Base-by-base conservation (phyloP, 805 yeast genomes). In the Lachancea waltii region DNA sequence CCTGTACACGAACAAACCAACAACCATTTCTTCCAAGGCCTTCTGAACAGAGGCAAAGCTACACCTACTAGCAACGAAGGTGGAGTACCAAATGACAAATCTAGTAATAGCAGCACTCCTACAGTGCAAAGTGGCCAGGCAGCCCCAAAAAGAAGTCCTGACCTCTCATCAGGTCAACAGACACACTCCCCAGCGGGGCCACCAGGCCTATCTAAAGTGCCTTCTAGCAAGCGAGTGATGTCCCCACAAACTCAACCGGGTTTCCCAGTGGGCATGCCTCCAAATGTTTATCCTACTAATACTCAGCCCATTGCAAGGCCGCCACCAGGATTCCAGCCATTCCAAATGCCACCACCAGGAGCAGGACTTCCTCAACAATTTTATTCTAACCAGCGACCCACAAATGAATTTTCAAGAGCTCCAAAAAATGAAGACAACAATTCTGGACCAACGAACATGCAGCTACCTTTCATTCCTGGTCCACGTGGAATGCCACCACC, bases 21-120 rank as follows among this genome's bases (percentile, higher is more conserved):
- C 37, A 47, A 44, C 32, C 38, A 49, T n/a, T 58, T 58, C 36
- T 58, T 58, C 42, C 62, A 56, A 40, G 53, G 51, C 15, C 40
- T 58, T 25, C 46, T 58, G 23, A 56, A 53, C 29, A 58, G 50
- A 36, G 56, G 53, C 30, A 57, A 58, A 35, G 17, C 28, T 11
- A n/a, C 30, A 6, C 30, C 38, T 18, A 24, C 22, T 29, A 41
- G 30, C n/a, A 23, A 30, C 11, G 38, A 36, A 15, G 14, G 30
- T 27, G 28, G 15, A 8, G 13, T 14, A 8, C 5, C 33, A 13
- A 23, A 10, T 16, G 21, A 22, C 9, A 22, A 15, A 11, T 4
- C 33, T 6, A 10, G 16, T 25, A 21, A n/a, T 4, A 5, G 31
- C 4, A 18, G 16, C 10, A 7, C 10, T 9, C 9, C 34, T 9